Percentiles rank a stretch among this genome's conserved stretches.
These are phyloP conservation scores for Colletotrichum salicis DNA, from an alignment of 2,329 filamentous ascomycete genomes.

Conservation along the genomic window DNA sequence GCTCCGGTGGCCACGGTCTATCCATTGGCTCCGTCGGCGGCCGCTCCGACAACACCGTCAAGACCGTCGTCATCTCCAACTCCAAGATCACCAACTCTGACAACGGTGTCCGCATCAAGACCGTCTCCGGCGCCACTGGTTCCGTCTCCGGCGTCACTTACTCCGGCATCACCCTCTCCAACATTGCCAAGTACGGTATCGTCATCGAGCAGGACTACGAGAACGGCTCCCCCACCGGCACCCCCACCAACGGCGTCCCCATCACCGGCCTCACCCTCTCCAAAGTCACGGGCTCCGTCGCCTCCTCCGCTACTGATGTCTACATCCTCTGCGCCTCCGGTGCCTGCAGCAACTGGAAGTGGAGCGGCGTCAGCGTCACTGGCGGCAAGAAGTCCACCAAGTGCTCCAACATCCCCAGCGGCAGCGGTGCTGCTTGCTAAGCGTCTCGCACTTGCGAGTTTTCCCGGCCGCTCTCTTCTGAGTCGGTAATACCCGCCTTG, in stretches of 20 bases:
- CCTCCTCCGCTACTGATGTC: slow-evolving; percentile 51
- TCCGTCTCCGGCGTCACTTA: slow-evolving; percentile 56
- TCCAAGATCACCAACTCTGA: slow-evolving; percentile 62
- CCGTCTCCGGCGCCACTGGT: slow-evolving; percentile 57
- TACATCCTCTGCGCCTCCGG: slow-evolving; percentile 65
- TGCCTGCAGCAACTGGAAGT: slow-evolving; percentile 63
- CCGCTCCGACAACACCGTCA: slow-evolving; percentile 62
- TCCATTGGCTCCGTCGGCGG: slow-evolving; percentile 58
- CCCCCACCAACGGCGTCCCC: slow-evolving; percentile 60
- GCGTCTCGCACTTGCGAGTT: not conserved
- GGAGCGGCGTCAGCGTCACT: slow-evolving; percentile 58
- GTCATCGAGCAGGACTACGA: slow-evolving; percentile 58
- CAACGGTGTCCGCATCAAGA: slow-evolving; percentile 65
- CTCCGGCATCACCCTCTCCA: slow-evolving; percentile 52
- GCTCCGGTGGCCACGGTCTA: slow-evolving; percentile 56
- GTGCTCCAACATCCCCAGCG: slow-evolving; percentile 42
- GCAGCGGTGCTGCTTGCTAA: slow-evolving; percentile 34
- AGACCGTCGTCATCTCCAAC: slow-evolving; percentile 60
- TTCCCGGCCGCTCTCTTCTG: not conserved
- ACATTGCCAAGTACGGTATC: slow-evolving; percentile 54
- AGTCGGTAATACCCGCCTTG: not conserved
- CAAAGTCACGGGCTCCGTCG: slow-evolving; percentile 56
- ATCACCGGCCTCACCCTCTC: slow-evolving; percentile 60
- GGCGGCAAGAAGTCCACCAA: slow-evolving; percentile 57
- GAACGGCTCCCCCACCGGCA: slow-evolving; percentile 57